phyloP scores from a whole-genome alignment of 257 asterid genomes.

The Parsonsia alboflavescens region DNA sequence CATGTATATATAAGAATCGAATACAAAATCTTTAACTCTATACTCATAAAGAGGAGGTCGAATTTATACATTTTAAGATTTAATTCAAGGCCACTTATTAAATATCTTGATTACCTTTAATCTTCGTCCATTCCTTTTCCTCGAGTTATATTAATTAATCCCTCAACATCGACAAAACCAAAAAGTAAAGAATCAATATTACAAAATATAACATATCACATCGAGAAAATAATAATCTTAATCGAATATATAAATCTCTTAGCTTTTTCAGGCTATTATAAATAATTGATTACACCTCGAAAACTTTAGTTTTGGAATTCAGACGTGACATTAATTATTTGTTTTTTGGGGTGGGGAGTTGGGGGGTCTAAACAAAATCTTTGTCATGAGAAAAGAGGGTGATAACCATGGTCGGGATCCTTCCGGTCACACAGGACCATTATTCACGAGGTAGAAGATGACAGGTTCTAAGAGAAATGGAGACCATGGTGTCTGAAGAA shows the following conservation, averaged over 20 bases:
- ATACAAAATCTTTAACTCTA: too few species aligned
- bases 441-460: constrained; percentile 26
- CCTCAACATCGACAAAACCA: too few species aligned
- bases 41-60: too few species aligned
- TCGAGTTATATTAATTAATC: too few species aligned
- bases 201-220: too few species aligned
- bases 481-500: constrained; percentile 8
- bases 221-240: neutral
- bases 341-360: neutral
- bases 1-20: too few species aligned
- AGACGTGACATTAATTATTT: neutral
- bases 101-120: neutral
- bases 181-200: too few species aligned
- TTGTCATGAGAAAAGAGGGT: constrained; percentile 28
- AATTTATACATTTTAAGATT: too few species aligned
- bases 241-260: too few species aligned
- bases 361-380: constrained; percentile 20
- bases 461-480: constrained; percentile 7
- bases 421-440: constrained; percentile 26
- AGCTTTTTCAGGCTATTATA: too few species aligned
- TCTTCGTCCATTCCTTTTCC: neutral
- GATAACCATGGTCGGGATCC: constrained; percentile 37
- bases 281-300: neutral
- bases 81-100: neutral
- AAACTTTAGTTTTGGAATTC: constrained; percentile 1